Percentiles rank a stretch among this genome's conserved stretches.
These are phyloP conservation scores for Golubevia sp. DNA, from an alignment of 1,284 basidiomycete species.

Conservation along the genomic window DNA sequence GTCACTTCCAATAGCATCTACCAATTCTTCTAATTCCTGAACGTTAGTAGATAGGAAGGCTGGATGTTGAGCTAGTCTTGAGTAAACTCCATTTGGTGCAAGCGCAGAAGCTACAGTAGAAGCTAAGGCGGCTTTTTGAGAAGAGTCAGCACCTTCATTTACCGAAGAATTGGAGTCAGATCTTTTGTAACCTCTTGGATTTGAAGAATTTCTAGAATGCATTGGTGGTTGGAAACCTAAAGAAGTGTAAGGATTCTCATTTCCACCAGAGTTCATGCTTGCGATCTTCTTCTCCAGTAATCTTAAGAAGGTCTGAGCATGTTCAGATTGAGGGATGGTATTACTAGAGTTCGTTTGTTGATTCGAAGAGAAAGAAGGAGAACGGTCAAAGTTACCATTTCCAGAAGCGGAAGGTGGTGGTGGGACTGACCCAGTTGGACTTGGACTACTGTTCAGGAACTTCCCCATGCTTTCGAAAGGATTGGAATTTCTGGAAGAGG, in stretches of 20 bases:
- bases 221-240: conserved; percentile 43
- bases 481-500: not conserved
- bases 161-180: not conserved
- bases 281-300: not conserved
- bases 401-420: not conserved
- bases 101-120: conserved; percentile 8
- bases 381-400: too few species aligned
- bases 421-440: too few species aligned
- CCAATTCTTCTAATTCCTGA: conserved; percentile 41
- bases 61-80: conserved; percentile 39
- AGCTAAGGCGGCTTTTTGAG: not conserved
- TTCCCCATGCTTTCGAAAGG: not conserved
- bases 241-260: conserved; percentile 28
- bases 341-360: not conserved
- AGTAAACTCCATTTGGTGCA: conserved; percentile 43
- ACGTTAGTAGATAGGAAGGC: conserved; percentile 43
- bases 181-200: not conserved
- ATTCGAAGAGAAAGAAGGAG: not conserved
- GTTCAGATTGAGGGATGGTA: not conserved
- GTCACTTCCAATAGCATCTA: conserved; percentile 28
- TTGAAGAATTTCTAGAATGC: conserved; percentile 1
- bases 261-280: too few species aligned
- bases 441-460: not conserved
- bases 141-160: not conserved
- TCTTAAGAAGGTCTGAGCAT: not conserved